Percentiles rank a stretch among this genome's conserved stretches.
Conservation (phyloP, 2,329 filamentous ascomycete genomes). For the Fusarium oxysporum region DNA sequence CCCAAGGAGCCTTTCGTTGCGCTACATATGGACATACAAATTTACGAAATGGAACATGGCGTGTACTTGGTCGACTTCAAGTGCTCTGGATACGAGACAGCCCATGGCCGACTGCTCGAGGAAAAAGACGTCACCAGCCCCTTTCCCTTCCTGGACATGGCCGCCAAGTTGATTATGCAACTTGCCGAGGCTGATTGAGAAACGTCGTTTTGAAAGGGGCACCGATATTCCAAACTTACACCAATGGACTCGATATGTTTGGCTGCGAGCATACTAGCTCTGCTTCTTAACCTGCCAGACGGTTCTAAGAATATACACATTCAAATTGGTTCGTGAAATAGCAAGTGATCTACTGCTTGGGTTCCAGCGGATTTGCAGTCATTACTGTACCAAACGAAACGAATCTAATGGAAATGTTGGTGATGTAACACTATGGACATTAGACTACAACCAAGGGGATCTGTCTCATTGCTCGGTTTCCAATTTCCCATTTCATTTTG, state of each 20-base stretch:
- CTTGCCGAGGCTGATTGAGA: slow-evolving; percentile 80
- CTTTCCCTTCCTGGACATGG: slow-evolving; percentile 95
- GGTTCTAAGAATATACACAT: neutral
- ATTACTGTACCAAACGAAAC: neutral
- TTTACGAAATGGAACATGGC: slow-evolving; percentile 91
- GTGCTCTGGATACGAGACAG: slow-evolving; percentile 92
- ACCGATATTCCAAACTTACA: neutral
- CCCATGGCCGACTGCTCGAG: slow-evolving; percentile 78
- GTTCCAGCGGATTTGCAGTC: neutral
- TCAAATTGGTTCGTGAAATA: neutral
- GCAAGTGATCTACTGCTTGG: neutral
- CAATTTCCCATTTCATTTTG: neutral
- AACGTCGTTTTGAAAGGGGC: neutral
- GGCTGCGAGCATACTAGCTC: neutral
- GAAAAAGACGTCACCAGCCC: slow-evolving; percentile 96
- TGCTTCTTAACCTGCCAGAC: neutral
- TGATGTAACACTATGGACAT: neutral
- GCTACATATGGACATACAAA: slow-evolving; percentile 94
- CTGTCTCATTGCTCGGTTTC: neutral
- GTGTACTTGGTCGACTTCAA: slow-evolving; percentile 99
- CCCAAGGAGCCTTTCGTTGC: slow-evolving; percentile 77
- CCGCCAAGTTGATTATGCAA: slow-evolving; percentile 91
- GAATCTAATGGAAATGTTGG: neutral
- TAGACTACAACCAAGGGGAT: neutral
- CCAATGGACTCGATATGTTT: neutral